Conservation (phyloP, 176 grass and related monocot species). For the Eleusine indica region DNA sequence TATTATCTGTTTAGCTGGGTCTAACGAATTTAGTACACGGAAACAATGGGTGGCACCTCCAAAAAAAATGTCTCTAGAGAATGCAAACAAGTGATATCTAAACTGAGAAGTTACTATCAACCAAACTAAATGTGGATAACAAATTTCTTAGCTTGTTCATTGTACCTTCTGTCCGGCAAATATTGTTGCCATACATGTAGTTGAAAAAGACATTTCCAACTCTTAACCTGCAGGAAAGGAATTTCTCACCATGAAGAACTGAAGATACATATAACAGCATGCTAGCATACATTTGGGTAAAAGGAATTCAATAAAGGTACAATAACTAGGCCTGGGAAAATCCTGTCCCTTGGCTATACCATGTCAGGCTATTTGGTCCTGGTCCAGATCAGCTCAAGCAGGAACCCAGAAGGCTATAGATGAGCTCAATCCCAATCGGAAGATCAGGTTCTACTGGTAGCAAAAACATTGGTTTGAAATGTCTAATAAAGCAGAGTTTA, state of each 20-base stretch:
- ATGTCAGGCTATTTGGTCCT: neutral
- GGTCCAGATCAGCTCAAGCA: neutral
- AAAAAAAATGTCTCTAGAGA: neutral
- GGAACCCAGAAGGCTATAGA: neutral
- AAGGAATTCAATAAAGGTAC: neutral
- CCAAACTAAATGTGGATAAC: slow-evolving; percentile 6
- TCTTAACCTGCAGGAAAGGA: slow-evolving; percentile 65
- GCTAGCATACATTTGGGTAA: slow-evolving; percentile 4
- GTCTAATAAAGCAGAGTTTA: neutral
- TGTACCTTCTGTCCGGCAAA: slow-evolving; percentile 68
- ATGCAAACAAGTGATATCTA: slow-evolving; percentile 22
- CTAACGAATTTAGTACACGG: neutral
- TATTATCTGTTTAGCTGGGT: neutral
- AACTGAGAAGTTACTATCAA: neutral
- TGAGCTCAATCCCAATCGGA: neutral
- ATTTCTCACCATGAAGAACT: slow-evolving; percentile 16
- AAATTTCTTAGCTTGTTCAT: neutral
- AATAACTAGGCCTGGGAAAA: neutral
- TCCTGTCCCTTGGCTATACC: neutral
- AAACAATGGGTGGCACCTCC: neutral
- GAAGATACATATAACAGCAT: slow-evolving; percentile 13
- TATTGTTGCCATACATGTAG: slow-evolving; percentile 66
- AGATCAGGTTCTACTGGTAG: neutral
- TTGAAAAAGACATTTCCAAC: slow-evolving; percentile 86
- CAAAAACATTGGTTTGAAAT: neutral